Conservation (phyloP, 805 yeast genomes). For the Metschnikowia lunata region DNA sequence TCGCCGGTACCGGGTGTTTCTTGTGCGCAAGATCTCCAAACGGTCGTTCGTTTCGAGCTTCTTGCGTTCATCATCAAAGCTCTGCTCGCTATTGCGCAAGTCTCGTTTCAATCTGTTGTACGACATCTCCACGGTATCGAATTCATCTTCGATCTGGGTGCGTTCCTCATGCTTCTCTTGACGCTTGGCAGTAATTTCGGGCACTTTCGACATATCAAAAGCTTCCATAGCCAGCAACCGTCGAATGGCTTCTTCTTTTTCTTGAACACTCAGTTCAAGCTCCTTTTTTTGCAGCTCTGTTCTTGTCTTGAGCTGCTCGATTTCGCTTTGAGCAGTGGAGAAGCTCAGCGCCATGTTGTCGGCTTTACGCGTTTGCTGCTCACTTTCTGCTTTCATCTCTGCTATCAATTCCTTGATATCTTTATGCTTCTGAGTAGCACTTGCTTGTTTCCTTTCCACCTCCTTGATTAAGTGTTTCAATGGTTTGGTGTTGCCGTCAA, state of each 20-base stretch:
- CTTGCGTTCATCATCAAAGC: slow-evolving; percentile 11
- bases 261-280: slow-evolving; percentile 9
- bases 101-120: slow-evolving; percentile 8
- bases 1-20: slow-evolving; percentile 23
- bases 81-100: slow-evolving; percentile 7
- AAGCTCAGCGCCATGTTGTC: slow-evolving; percentile 6
- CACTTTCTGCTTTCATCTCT: not conserved
- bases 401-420: slow-evolving; percentile 1
- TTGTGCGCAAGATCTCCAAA: slow-evolving; percentile 40
- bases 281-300: slow-evolving; percentile 13
- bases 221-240: slow-evolving; percentile 6
- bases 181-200: slow-evolving; percentile 4
- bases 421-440: not conserved
- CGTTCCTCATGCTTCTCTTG: slow-evolving; percentile 15
- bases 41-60: slow-evolving; percentile 40
- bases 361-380: slow-evolving; percentile 1
- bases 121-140: slow-evolving; percentile 8
- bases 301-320: slow-evolving; percentile 12
- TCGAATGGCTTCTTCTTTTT: slow-evolving; percentile 8
- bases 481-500: slow-evolving; percentile 23
- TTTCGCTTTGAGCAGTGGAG: slow-evolving; percentile 9
- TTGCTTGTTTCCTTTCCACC: not conserved
- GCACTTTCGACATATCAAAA: slow-evolving; percentile 8
- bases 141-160: slow-evolving; percentile 28
- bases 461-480: slow-evolving; percentile 12